Evolutionary conservation across 2,329 filamentous ascomycete genomes (phyloP).

Genomic region (Fusarium sp.): DNA sequence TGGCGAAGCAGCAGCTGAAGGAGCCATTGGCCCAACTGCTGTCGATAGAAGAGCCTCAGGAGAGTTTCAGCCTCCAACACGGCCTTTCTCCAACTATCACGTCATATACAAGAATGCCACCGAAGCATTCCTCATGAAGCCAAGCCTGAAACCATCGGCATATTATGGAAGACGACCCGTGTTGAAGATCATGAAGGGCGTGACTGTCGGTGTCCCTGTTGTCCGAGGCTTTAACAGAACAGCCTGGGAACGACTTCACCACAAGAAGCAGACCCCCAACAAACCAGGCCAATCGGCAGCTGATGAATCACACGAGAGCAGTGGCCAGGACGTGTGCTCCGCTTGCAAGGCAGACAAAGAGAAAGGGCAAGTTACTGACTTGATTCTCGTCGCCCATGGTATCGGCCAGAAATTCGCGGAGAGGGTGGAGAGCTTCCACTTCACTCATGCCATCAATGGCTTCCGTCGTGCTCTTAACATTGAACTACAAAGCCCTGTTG

Average conservation of each 20-base stretch:
- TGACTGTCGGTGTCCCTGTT: conserved; percentile 87
- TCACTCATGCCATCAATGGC: conserved; percentile 94
- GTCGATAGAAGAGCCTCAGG: conserved; percentile 51
- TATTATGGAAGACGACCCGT: conserved; percentile 87
- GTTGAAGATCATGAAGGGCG: conserved; percentile 84
- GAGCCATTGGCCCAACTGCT: conserved; percentile 54
- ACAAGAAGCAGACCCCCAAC: conserved; percentile 53
- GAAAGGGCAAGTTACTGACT: conserved; percentile 80
- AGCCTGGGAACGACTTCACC: conserved; percentile 80
- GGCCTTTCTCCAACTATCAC: conserved; percentile 78
- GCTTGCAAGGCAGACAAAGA: conserved; percentile 74
- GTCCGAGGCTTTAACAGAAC: conserved; percentile 87
- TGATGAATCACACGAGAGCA: conserved; percentile 46
- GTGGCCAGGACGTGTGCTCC: conserved; percentile 55
- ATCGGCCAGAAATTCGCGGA: conserved; percentile 98
- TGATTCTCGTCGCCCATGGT: conserved; percentile 92
- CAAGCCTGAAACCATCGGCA: conserved; percentile 84
- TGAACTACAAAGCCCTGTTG: conserved; percentile 78
- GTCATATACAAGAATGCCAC: conserved; percentile 86
- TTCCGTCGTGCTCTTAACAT: conserved; percentile 89
- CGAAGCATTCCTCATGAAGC: conserved; percentile 87
- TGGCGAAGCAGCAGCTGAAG: conserved; percentile 69
- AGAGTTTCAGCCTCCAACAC: conserved; percentile 56
- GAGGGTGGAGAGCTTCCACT: conserved; percentile 94
- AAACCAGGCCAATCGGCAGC: conserved; percentile 44